Evolutionary conservation across 2,329 filamentous ascomycete species (phyloP), one percentile per base, ranked within the genome.

Genomic region (Colletotrichum sp.): DNA sequence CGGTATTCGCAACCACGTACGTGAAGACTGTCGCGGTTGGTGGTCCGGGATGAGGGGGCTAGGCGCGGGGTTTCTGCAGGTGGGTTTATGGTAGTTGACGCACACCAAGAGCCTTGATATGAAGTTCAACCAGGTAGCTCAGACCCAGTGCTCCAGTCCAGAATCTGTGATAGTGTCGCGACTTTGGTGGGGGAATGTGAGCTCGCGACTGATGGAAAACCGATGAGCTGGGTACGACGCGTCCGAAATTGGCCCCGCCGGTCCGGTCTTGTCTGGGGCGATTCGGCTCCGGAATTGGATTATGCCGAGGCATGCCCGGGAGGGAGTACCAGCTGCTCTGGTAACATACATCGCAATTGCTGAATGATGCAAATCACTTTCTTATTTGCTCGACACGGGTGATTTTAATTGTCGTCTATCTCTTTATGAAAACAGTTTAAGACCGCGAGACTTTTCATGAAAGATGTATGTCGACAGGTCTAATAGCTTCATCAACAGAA

Each of bases 271-370:
- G 43, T 52, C n/a, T 52, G 10, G n/a, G 34, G 18, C 18, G 13
- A 34, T 58, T 73, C 64, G 65, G 64, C 43, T 15, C 32, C 73
- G 73, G 64, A 52, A 16, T 21, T 24, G 69, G 13, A 38, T 66
- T 76, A 48, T 43, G 70, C 73, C 64, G 73, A 76, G 48, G 65
- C 64, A 66, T 21, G n/a, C n/a, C 43, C n/a, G n/a, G n/a, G n/a
- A 21, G n/a, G 1, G 43, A 43, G 36, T 10, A n/a, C 1, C n/a
- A 21, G 6, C 12, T 0, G 43, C 43, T 52, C 43, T 24, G 12
- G 13, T 13, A 21, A 52, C 43, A 52, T 10, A 52, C n/a, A 21
- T 21, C 10, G n/a, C 43, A 21, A 52, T 7, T 52, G 0, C 12
- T 52, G 12, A 52, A 13, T 52, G 43, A 52, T 52, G 10, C n/a